phyloP scores from a whole-genome alignment of 2,329 filamentous ascomycete genomes.

The Cadophora sp. region DNA sequence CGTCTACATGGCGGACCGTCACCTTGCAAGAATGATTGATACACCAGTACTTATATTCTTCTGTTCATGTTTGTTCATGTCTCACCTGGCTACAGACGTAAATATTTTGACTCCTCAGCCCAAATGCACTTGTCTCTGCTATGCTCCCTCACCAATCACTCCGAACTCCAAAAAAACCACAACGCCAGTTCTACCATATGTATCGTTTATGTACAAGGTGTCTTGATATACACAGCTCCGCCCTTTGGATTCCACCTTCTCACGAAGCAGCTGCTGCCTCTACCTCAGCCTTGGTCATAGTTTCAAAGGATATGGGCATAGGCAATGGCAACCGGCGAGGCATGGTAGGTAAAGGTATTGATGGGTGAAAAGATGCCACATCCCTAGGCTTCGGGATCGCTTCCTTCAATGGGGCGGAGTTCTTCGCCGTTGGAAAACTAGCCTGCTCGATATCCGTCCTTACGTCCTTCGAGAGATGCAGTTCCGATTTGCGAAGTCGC shows the following conservation, averaged over 20 bases:
- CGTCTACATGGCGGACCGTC: neutral
- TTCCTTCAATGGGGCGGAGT: neutral
- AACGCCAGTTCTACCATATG: constrained; percentile 14
- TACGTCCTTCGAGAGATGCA: neutral
- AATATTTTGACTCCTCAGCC: neutral
- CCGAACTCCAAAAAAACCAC: constrained; percentile 4
- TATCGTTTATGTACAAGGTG: constrained; percentile 9
- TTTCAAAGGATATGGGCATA: neutral
- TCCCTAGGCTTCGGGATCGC: neutral
- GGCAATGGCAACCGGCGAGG: neutral
- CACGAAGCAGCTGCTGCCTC: constrained; percentile 7
- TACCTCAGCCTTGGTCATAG: neutral
- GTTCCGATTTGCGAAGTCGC: neutral
- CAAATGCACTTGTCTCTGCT: neutral
- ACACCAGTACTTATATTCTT: neutral
- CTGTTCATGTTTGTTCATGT: neutral
- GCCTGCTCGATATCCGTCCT: neutral
- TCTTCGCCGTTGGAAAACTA: neutral
- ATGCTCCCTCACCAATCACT: constrained; percentile 1
- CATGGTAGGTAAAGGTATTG: neutral
- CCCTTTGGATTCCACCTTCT: neutral
- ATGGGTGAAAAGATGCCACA: neutral
- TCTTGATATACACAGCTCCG: constrained; percentile 7
- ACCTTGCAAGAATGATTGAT: neutral
- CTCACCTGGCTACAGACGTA: neutral